A percentile compares a stretch with the other conserved stretches of the same genome.
These are phyloP conservation scores for Maudiozyma saulgeensis DNA, from an alignment of 805 yeast genomes.

Conservation along the genomic window DNA sequence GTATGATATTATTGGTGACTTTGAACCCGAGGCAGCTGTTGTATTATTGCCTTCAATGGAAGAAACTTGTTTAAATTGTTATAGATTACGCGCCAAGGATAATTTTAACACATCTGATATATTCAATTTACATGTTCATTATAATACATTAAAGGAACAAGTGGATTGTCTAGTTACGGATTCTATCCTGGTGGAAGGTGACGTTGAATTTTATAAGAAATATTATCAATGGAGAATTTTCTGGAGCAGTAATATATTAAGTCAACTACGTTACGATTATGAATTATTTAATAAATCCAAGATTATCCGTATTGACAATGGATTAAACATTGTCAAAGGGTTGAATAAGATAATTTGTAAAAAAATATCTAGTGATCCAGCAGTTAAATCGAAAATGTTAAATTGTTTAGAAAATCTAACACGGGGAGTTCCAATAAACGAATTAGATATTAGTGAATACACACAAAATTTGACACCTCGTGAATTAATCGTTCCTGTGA, in stretches of 20 bases:
- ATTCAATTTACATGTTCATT: slow-evolving; percentile 16
- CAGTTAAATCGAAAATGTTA: slow-evolving; percentile 12
- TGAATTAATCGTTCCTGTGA: slow-evolving; percentile 20
- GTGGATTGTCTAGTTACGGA: slow-evolving; percentile 22
- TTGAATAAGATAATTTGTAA: not conserved
- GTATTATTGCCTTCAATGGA: slow-evolving; percentile 12
- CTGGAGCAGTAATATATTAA: slow-evolving; percentile 20
- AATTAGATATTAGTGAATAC: slow-evolving; percentile 18
- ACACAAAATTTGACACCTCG: slow-evolving; percentile 14
- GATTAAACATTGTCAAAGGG: not conserved
- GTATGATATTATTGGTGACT: slow-evolving; percentile 17
- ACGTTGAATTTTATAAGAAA: slow-evolving; percentile 15
- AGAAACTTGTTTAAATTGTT: slow-evolving; percentile 22
- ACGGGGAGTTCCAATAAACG: slow-evolving; percentile 14
- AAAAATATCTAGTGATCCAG: not conserved
- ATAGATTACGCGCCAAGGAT: slow-evolving; percentile 11
- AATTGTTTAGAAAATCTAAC: slow-evolving; percentile 12
- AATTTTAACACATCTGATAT: slow-evolving; percentile 14
- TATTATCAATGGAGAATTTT: slow-evolving; percentile 17
- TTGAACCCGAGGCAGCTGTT: slow-evolving; percentile 11
- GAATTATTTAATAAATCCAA: slow-evolving; percentile 10
- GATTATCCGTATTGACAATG: slow-evolving; percentile 6
- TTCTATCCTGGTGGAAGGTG: slow-evolving; percentile 20
- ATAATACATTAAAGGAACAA: slow-evolving; percentile 21
- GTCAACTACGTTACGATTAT: slow-evolving; percentile 18